phyloP scores from a whole-genome alignment of 768 basidiomycete species.

The Porphyrellus cyaneotinctus region DNA sequence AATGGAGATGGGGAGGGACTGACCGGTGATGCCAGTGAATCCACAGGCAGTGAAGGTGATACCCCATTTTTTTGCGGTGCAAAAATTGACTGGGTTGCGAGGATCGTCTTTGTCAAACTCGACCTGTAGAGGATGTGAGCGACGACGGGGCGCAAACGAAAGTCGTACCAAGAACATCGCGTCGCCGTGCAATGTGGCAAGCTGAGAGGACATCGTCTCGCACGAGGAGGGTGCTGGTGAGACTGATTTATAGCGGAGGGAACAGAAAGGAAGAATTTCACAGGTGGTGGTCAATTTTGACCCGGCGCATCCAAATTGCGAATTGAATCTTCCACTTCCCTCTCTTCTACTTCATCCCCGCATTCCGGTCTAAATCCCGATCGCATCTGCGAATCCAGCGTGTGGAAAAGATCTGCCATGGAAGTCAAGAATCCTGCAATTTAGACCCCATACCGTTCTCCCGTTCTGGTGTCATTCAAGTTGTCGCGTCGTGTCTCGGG shows the following conservation, averaged over 20 bases:
- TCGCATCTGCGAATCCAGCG: conserved; percentile 13
- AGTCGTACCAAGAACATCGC: conserved; percentile 14
- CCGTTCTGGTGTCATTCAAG: too few species aligned
- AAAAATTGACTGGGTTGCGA: conserved; percentile 40
- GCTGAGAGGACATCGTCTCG: conserved; percentile 13
- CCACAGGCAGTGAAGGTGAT: conserved; percentile 35
- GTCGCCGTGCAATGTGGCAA: conserved; percentile 16
- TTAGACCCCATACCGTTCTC: too few species aligned
- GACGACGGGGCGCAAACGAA: not conserved
- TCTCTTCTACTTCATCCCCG: conserved; percentile 3
- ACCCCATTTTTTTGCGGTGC: conserved; percentile 39
- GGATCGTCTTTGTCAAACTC: conserved; percentile 38
- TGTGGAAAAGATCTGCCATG: conserved; percentile 5
- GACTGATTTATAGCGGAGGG: conserved; percentile 13
- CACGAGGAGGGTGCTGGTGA: not conserved
- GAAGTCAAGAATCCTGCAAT: not conserved
- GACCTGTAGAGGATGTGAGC: conserved; percentile 27
- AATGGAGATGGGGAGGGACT: conserved; percentile 1
- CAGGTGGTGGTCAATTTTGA: conserved; percentile 12
- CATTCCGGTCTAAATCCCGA: not conserved
- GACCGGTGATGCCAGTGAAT: conserved; percentile 32
- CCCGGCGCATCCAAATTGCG: conserved; percentile 1
- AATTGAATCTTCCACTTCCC: not conserved
- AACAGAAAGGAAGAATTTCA: not conserved
- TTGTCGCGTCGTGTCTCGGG: not conserved